phyloP scores from a whole-genome alignment of 164 flowering plant genomes.

The Tetracentron sinense region DNA sequence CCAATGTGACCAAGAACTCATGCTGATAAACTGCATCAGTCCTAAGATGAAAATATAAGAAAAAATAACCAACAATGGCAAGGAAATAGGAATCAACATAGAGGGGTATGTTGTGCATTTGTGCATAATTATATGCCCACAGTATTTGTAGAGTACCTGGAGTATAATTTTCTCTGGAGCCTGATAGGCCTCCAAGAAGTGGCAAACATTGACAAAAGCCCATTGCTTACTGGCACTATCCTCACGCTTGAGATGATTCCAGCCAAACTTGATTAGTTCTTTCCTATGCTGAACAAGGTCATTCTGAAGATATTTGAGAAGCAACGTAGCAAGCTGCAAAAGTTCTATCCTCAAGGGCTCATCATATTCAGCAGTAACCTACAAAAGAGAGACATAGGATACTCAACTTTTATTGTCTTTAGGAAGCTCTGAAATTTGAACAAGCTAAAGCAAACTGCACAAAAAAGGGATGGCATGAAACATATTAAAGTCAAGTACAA shows the following conservation, averaged over 20 bases:
- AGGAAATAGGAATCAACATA: no score
- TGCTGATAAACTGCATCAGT: no score
- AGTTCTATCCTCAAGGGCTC: slow-evolving; percentile 97
- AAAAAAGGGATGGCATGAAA: neutral
- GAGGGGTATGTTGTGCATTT: no score
- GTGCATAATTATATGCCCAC: neutral
- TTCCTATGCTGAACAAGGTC: slow-evolving; percentile 97
- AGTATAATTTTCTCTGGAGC: slow-evolving; percentile 98
- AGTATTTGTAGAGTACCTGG: slow-evolving; percentile 52
- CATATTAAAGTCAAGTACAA: neutral
- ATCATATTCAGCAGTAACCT: slow-evolving; percentile 98
- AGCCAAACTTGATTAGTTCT: slow-evolving; percentile 97
- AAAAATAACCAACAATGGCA: no score
- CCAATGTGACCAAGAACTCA: no score
- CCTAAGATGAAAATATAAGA: no score
- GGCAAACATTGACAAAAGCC: slow-evolving; percentile 99
- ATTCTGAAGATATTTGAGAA: slow-evolving; percentile 90
- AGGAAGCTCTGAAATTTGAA: neutral
- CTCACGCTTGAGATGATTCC: slow-evolving; percentile 99
- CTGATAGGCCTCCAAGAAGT: slow-evolving; percentile 97
- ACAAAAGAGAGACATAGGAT: slow-evolving; percentile 1
- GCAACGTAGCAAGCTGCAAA: slow-evolving; percentile 94
- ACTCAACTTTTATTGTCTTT: neutral
- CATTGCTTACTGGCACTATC: slow-evolving; percentile 99
- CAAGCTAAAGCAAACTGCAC: neutral